Base-by-base conservation (phyloP, 2,329 filamentous ascomycete genomes). In the Fulvia fulva region DNA sequence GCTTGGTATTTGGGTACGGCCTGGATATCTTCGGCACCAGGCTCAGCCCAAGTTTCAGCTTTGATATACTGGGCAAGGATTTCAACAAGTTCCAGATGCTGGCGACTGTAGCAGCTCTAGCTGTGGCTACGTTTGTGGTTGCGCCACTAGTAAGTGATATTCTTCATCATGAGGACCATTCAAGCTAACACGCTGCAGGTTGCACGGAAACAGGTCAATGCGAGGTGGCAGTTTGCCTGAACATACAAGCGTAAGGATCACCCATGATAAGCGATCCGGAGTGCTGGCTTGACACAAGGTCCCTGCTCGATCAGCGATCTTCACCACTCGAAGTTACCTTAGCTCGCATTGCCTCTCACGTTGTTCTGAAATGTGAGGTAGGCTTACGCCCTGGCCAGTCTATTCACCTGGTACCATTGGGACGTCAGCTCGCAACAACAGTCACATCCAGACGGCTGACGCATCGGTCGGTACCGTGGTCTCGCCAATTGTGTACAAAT, bases 41-140 rank as follows among this genome's bases (percentile, higher is more conserved):
- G 53, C 84, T 95, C 11, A 85, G 88, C n/a, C 94, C 94, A 0
- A 96, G 91, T 74, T 86, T 89, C 67, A 83, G 89, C 16, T 99
- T 99, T 74, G 94, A 99, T 76, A 85, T 97, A 44, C 78, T 99
- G 16, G 94, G 91, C 62, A 94, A 91, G 75, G 90, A 90, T 2
- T 99, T 99, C 75, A 94, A 93, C 72, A 97, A 96, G 79, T 71
- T 91, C 56, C 89, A 91, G 66, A 83, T 99, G 70, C 74, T 97
- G 37, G 80, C 83, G 16, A 99, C 94, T 0, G 91, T 99, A 37
- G 79, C 88, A 43, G 93, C 90, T 19, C 80, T 97, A 65, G 84
- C 83, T 47, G 81, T 84, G 41, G 91, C 91, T 47, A 93, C 96
- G 16, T 74, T 87, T 63, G 83, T 90, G 56, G 78, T 97, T 69